phyloP scores from a whole-genome alignment of 139 green algal species.

The Pleodorina starrii region DNA sequence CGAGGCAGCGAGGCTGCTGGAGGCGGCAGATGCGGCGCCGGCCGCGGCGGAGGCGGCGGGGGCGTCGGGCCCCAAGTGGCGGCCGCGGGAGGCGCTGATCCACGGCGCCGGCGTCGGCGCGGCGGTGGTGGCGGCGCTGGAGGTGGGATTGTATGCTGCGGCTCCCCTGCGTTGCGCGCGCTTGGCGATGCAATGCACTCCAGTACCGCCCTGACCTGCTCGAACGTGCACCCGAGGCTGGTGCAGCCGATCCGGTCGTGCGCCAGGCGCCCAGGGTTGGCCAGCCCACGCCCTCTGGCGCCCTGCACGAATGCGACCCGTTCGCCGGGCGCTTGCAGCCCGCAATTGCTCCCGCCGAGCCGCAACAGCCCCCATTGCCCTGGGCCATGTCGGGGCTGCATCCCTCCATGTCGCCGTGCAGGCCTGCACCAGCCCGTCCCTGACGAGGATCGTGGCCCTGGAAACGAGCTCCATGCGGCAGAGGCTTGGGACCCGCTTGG shows the following conservation, averaged over 20 bases:
- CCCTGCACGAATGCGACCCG: no score
- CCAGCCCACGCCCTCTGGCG: no score
- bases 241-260: no score
- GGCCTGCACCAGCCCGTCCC: slow-evolving; percentile 52
- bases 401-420: slow-evolving; percentile 31
- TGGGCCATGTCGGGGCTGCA: neutral
- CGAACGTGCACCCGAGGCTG: no score
- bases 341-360: no score
- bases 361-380: no score
- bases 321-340: no score
- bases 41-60: neutral
- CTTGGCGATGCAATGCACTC: no score
- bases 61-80: no score
- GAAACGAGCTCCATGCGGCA: slow-evolving; percentile 76
- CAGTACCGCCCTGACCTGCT: no score
- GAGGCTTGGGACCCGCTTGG: slow-evolving; percentile 65
- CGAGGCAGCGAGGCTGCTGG: slow-evolving; percentile 19
- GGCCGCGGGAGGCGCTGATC: slow-evolving; percentile 12
- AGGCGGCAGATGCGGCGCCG: neutral
- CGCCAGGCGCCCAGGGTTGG: no score
- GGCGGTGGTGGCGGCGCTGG: slow-evolving; percentile 9
- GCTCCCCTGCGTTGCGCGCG: no score
- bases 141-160: slow-evolving; percentile 18
- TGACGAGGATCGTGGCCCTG: slow-evolving; percentile 65
- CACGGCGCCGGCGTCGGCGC: slow-evolving; percentile 4